phyloP scores from a whole-genome alignment of 345 rosid species.

The Acer saccharum region DNA sequence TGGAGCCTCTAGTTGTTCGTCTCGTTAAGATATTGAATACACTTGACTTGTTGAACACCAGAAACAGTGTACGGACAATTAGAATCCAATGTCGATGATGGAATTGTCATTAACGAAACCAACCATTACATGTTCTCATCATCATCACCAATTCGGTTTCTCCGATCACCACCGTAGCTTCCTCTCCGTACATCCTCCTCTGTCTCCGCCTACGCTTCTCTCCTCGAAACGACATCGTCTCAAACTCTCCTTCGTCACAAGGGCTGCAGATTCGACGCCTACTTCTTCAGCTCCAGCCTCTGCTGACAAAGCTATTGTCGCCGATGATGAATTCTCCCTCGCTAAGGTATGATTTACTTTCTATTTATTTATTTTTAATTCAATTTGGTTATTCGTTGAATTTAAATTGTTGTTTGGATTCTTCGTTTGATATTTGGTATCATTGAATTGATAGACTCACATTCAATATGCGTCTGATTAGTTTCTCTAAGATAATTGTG shows the following conservation, averaged over 20 bases:
- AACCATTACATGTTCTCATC: slow-evolving; percentile 26
- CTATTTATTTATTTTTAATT: background rate
- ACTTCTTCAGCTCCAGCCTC: slow-evolving; percentile 46
- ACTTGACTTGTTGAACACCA: background rate
- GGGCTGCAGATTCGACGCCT: slow-evolving; percentile 77
- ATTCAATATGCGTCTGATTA: no score
- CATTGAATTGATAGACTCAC: no score
- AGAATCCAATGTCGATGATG: slow-evolving; percentile 29
- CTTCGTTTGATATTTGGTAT: no score
- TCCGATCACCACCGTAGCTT: slow-evolving; percentile 28
- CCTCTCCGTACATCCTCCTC: slow-evolving; percentile 34
- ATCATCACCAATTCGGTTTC: slow-evolving; percentile 20
- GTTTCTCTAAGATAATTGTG: no score
- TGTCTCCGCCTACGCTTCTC: slow-evolving; percentile 17
- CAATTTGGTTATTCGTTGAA: no score
- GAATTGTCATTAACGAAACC: slow-evolving; percentile 33
- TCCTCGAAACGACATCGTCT: slow-evolving; percentile 20
- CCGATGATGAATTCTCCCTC: slow-evolving; percentile 78
- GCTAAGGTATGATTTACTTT: slow-evolving; percentile 56
- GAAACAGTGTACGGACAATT: background rate
- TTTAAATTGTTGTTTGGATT: no score
- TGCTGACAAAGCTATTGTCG: slow-evolving; percentile 45
- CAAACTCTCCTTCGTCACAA: slow-evolving; percentile 32
- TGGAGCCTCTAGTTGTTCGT: slow-evolving; percentile 34
- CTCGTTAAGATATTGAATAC: background rate